A percentile compares a stretch with the other conserved stretches of the same genome.
These are phyloP conservation scores for Helenozyma baotianmanensis DNA, from an alignment of 805 yeast genomes.

Conservation along the genomic window DNA sequence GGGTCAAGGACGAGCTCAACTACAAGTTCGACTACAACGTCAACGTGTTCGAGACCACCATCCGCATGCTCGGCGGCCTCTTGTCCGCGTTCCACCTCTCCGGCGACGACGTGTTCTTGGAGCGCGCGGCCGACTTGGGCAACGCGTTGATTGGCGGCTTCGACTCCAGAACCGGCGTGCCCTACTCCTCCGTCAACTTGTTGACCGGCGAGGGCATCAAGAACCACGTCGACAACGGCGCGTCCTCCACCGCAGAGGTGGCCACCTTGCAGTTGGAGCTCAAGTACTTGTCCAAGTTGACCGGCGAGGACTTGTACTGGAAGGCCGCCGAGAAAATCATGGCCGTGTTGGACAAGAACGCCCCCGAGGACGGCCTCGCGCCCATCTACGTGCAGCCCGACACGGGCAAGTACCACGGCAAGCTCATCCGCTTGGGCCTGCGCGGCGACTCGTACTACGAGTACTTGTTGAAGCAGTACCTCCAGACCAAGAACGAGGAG, in stretches of 20 bases:
- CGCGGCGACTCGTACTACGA: conserved; percentile 94
- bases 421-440: conserved; percentile 73
- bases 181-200: conserved; percentile 75
- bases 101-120: conserved; percentile 63
- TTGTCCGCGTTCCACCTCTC: conserved; percentile 75
- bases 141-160: conserved; percentile 68
- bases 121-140: conserved; percentile 78
- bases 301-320: conserved; percentile 81
- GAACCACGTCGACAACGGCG: conserved; percentile 67
- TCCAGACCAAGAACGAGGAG: conserved; percentile 66
- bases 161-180: conserved; percentile 62
- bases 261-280: conserved; percentile 84
- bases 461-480: conserved; percentile 77
- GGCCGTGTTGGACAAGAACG: conserved; percentile 60
- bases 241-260: conserved; percentile 86
- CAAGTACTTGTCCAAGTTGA: conserved; percentile 72
- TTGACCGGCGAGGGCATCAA: conserved; percentile 54
- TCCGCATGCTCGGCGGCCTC: conserved; percentile 91
- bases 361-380: conserved; percentile 69
- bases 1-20: conserved; percentile 68
- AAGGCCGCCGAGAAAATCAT: conserved; percentile 69
- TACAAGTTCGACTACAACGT: conserved; percentile 73
- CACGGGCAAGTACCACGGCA: conserved; percentile 63
- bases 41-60: conserved; percentile 90
- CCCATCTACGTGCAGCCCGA: conserved; percentile 79